phyloP scores from a whole-genome alignment of 2,329 filamentous ascomycete genomes.

The Penicillium capsulatum region DNA sequence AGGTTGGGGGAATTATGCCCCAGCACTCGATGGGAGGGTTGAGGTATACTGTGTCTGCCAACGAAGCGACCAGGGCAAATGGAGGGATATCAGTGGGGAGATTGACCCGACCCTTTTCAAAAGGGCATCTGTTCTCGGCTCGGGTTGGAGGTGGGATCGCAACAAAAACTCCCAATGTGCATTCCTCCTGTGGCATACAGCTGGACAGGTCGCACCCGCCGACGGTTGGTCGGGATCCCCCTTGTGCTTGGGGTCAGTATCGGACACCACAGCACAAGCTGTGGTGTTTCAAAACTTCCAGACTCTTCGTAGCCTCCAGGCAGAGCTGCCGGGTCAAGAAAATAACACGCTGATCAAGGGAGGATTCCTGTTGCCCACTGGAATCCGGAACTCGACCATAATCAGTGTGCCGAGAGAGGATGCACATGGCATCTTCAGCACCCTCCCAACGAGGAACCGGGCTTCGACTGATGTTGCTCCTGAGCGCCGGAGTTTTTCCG shows the following conservation, averaged over 20 bases:
- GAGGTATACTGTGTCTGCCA: neutral
- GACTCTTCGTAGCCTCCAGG: too few species aligned
- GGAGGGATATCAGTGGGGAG: neutral
- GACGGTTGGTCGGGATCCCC: conserved; percentile 4
- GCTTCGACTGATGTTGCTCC: too few species aligned
- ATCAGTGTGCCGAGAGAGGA: too few species aligned
- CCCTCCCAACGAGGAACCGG: too few species aligned
- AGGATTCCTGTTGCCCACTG: too few species aligned
- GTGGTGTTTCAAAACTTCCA: conserved; percentile 10
- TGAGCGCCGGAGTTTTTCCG: too few species aligned
- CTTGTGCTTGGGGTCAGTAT: conserved; percentile 6
- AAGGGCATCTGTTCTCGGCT: conserved; percentile 5
- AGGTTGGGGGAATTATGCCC: conserved; percentile 6
- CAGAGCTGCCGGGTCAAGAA: too few species aligned
- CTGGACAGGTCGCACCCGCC: neutral
- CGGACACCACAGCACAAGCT: conserved; percentile 2
- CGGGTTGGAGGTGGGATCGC: conserved; percentile 5
- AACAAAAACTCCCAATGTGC: neutral
- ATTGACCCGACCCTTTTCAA: neutral
- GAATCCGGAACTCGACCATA: too few species aligned
- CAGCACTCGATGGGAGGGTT: conserved; percentile 3
- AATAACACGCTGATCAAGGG: too few species aligned
- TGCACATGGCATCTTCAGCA: too few species aligned
- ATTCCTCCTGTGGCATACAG: conserved; percentile 6
- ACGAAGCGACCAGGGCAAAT: too few species aligned